Conservation (phyloP, 768 basidiomycete species). For the Pisolithus orientalis region DNA sequence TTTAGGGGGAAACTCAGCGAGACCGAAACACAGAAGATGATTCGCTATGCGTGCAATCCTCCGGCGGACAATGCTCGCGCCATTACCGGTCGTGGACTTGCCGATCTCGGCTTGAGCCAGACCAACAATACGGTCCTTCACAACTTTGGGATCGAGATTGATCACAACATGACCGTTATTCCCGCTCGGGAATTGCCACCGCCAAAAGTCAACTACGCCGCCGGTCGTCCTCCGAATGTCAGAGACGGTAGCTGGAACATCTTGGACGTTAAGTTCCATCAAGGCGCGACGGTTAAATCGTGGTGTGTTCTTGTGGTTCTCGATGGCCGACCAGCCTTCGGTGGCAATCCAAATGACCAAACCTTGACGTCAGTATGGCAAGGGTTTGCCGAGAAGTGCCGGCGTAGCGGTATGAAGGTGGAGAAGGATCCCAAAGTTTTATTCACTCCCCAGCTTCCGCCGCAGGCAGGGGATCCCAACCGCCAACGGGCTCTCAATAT, state of each 20-base stretch:
- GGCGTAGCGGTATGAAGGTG: slow-evolving; percentile 51
- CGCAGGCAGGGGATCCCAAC: slow-evolving; percentile 24
- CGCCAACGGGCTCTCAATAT: slow-evolving; percentile 31
- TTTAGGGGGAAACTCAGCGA: slow-evolving; percentile 57
- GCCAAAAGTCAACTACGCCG: slow-evolving; percentile 52
- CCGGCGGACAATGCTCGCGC: slow-evolving; percentile 52
- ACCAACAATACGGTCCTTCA: slow-evolving; percentile 30
- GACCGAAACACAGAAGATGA: slow-evolving; percentile 65
- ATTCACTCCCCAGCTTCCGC: slow-evolving; percentile 14
- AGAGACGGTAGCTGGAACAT: slow-evolving; percentile 75
- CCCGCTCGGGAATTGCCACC: slow-evolving; percentile 60
- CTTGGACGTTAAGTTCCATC: slow-evolving; percentile 61
- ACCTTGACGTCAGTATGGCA: slow-evolving; percentile 38
- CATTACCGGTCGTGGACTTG: slow-evolving; percentile 56
- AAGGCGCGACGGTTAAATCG: slow-evolving; percentile 40
- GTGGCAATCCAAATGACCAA: slow-evolving; percentile 27
- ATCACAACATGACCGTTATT: slow-evolving; percentile 51
- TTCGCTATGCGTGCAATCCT: slow-evolving; percentile 57
- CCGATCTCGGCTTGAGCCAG: slow-evolving; percentile 43
- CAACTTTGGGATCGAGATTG: slow-evolving; percentile 57
- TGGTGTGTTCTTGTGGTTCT: slow-evolving; percentile 64
- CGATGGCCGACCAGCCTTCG: slow-evolving; percentile 16
- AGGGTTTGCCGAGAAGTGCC: slow-evolving; percentile 52
- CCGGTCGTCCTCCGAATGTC: slow-evolving; percentile 36
- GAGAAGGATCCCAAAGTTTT: slow-evolving; percentile 31